phyloP scores from a whole-genome alignment of 495 filamentous ascomycete genomes.

The Neurospora sp. region DNA sequence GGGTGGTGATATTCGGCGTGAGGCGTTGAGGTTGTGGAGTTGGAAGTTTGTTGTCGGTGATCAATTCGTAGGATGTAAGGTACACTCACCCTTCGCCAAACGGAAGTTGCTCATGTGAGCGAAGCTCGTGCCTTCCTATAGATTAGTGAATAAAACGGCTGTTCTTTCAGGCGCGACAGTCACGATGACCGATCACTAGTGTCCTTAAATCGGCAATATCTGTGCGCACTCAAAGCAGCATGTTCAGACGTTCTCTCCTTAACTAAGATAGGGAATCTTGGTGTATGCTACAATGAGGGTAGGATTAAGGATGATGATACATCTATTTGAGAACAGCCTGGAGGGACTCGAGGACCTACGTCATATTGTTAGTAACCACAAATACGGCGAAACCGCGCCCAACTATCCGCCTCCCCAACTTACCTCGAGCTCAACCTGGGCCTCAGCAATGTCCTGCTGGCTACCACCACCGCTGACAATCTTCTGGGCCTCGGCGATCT shows the following conservation, averaged over 20 bases:
- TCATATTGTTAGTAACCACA: background rate
- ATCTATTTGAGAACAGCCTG: conserved; percentile 66
- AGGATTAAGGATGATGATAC: conserved; percentile 9
- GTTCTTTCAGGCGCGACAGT: background rate
- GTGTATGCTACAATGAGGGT: conserved; percentile 22
- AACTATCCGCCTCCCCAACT: conserved; percentile 1
- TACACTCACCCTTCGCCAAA: background rate
- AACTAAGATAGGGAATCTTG: conserved; percentile 19
- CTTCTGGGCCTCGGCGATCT: conserved; percentile 91
- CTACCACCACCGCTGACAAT: conserved; percentile 82
- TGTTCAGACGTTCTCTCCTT: conserved; percentile 15
- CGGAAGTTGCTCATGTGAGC: background rate
- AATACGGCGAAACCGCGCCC: background rate
- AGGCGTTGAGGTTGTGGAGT: background rate
- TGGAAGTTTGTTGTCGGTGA: background rate
- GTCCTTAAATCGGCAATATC: background rate
- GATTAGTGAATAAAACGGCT: background rate
- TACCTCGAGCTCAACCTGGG: conserved; percentile 98
- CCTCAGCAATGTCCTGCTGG: conserved; percentile 96
- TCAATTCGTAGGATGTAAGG: background rate
- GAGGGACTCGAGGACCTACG: conserved; percentile 44
- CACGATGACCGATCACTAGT: background rate
- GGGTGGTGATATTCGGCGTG: background rate
- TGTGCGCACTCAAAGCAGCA: conserved; percentile 7
- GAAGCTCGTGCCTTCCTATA: background rate